Evolutionary conservation across 2,329 filamentous ascomycete species (phyloP).

Genomic region (Juglanconis juglandina): DNA sequence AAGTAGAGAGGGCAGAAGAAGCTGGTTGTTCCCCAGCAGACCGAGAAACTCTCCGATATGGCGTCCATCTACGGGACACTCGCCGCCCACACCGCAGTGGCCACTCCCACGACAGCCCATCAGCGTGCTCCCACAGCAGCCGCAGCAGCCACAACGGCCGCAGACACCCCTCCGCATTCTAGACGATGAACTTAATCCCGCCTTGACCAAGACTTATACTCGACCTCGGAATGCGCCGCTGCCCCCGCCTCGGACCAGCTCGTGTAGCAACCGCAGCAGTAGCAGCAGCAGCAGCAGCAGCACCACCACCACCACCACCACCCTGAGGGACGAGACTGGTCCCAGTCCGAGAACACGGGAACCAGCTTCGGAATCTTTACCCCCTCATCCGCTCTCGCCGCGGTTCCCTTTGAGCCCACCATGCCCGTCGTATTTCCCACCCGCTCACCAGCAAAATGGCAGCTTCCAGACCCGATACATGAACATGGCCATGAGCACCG

Average conservation of each 20-base stretch:
- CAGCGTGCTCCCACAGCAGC: background rate
- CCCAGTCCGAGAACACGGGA: background rate
- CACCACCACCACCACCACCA: constrained; percentile 6
- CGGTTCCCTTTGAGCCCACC: background rate
- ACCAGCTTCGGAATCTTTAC: background rate
- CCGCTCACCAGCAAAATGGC: constrained; percentile 6
- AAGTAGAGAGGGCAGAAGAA: constrained; percentile 13
- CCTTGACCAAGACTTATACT: constrained; percentile 14
- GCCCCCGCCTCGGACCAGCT: constrained; percentile 11
- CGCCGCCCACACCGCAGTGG: constrained; percentile 16
- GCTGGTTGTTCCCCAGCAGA: constrained; percentile 14
- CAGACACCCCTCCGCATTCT: background rate
- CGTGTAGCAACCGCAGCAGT: constrained; percentile 8
- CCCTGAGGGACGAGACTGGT: background rate
- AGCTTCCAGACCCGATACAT: constrained; percentile 33
- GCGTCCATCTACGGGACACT: constrained; percentile 16
- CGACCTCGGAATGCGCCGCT: constrained; percentile 13
- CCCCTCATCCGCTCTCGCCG: background rate
- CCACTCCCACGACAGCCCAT: constrained; percentile 14
- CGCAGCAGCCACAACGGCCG: background rate
- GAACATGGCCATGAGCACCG: constrained; percentile 45
- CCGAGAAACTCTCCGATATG: constrained; percentile 14
- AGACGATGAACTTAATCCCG: constrained; percentile 6
- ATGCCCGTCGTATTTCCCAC: background rate
- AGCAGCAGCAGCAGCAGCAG: constrained; percentile 5